Percentiles rank a stretch among this genome's conserved stretches.
These are phyloP conservation scores for Radiomyces spectabilis DNA, from an alignment of 192 early-diverging fungal genomes.

Conservation along the genomic window DNA sequence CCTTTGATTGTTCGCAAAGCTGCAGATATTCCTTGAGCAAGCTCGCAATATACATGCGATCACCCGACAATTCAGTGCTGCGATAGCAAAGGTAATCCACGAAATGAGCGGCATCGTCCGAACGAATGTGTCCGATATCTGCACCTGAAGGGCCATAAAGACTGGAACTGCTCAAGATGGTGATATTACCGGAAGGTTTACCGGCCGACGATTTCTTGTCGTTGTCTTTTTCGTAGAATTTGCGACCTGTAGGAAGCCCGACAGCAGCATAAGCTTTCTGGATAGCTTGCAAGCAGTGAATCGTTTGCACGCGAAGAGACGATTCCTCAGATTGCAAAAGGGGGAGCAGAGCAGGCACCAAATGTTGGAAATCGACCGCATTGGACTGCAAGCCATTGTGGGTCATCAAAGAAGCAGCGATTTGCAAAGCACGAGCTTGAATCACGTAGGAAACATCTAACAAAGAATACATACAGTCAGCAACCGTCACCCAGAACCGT, in stretches of 20 bases:
- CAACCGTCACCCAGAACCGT: too few species aligned
- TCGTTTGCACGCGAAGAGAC: conserved; percentile 55
- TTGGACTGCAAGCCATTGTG: conserved; percentile 6
- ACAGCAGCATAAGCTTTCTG: conserved; percentile 31
- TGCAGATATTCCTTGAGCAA: conserved; percentile 10
- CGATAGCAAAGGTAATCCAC: conserved; percentile 39
- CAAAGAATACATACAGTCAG: conserved; percentile 15
- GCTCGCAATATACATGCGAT: conserved; percentile 25
- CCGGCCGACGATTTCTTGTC: conserved; percentile 43
- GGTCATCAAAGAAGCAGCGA: conserved; percentile 42
- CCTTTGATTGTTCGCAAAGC: neutral
- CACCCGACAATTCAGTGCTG: conserved; percentile 37
- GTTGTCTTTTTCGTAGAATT: conserved; percentile 27
- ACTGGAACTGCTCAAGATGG: too few species aligned
- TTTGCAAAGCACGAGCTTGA: conserved; percentile 46
- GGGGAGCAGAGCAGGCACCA: conserved; percentile 66
- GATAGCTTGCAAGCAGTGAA: conserved; percentile 50
- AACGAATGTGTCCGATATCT: too few species aligned
- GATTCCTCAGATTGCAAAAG: conserved; percentile 46
- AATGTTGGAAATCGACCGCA: conserved; percentile 53
- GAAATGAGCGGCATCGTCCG: conserved; percentile 35
- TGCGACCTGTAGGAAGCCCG: conserved; percentile 23
- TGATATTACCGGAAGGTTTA: too few species aligned
- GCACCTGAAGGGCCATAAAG: too few species aligned
- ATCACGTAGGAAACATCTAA: too few species aligned